phyloP scores from a whole-genome alignment of 2,329 filamentous ascomycete species.

The Diaporthe citri region DNA sequence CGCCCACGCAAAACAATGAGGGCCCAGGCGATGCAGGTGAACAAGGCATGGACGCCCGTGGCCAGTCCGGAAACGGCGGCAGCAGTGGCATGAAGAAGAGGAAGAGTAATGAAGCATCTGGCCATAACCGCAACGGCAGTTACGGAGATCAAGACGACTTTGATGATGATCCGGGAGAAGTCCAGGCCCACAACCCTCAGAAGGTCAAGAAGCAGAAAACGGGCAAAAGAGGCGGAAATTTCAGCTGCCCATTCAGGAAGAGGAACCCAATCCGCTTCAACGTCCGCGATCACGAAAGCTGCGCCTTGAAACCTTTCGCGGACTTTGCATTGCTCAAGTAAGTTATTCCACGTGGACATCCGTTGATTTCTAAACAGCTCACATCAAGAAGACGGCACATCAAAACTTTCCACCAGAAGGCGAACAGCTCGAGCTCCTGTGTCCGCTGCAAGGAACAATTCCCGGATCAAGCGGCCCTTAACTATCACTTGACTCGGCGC shows the following conservation, averaged over 20 bases:
- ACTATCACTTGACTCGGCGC: background rate
- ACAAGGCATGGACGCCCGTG: fast-evolving
- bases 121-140: too few species aligned
- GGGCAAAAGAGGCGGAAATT: fast-evolving
- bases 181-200: background rate
- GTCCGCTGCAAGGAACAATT: background rate
- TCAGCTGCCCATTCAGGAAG: slow-evolving; percentile 24
- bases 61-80: background rate
- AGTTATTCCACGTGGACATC: too few species aligned
- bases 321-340: slow-evolving; percentile 28
- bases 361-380: too few species aligned
- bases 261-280: slow-evolving; percentile 26
- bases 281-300: background rate
- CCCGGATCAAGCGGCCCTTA: background rate
- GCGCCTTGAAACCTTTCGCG: background rate
- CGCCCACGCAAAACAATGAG: background rate
- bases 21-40: background rate
- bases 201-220: background rate
- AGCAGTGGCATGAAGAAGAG: background rate
- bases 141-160: background rate
- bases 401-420: background rate
- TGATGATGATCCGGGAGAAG: background rate
- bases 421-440: background rate
- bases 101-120: background rate
- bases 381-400: background rate